These are phyloP conservation scores for Vanderwaltozyma yarrowii DNA, from an alignment of 805 yeast species.

Conservation along the genomic window DNA sequence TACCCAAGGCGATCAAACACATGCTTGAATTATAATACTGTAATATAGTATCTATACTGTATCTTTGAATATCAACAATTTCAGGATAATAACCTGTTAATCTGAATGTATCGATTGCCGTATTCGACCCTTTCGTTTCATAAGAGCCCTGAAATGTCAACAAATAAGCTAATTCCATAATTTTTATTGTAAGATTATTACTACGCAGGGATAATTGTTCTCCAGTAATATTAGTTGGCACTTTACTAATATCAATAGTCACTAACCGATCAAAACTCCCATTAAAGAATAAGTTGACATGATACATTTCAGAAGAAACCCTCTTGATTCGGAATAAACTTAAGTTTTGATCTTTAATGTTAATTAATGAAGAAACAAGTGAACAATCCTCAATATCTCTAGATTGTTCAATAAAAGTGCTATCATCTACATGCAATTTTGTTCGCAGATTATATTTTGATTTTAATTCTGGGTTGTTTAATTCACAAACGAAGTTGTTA, in stretches of 20 bases:
- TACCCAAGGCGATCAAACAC: constrained; percentile 56
- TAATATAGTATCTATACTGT: constrained; percentile 22
- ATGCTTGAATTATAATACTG: constrained; percentile 11
- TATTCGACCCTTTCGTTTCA: constrained; percentile 62
- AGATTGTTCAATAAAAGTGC: constrained; percentile 14
- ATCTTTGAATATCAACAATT: constrained; percentile 28
- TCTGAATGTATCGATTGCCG: constrained; percentile 56
- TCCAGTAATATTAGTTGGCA: constrained; percentile 13
- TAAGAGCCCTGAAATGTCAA: constrained; percentile 49
- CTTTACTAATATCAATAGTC: constrained; percentile 10
- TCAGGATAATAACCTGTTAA: constrained; percentile 73
- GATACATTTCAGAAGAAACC: constrained; percentile 9
- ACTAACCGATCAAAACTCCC: constrained; percentile 21
- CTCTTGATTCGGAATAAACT: constrained; percentile 8
- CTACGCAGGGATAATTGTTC: constrained; percentile 14
- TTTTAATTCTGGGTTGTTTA: not conserved
- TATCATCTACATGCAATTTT: constrained; percentile 5
- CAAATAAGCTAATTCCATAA: constrained; percentile 71
- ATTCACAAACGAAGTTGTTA: constrained; percentile 1
- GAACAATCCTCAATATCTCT: constrained; percentile 51
- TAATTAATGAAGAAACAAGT: constrained; percentile 56
- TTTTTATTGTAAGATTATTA: constrained; percentile 9
- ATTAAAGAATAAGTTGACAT: constrained; percentile 18
- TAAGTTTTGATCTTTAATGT: constrained; percentile 30
- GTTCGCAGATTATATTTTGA: constrained; percentile 5